Conservation (phyloP, 345 rosid genomes). For the Eucalyptus tenuipes region DNA sequence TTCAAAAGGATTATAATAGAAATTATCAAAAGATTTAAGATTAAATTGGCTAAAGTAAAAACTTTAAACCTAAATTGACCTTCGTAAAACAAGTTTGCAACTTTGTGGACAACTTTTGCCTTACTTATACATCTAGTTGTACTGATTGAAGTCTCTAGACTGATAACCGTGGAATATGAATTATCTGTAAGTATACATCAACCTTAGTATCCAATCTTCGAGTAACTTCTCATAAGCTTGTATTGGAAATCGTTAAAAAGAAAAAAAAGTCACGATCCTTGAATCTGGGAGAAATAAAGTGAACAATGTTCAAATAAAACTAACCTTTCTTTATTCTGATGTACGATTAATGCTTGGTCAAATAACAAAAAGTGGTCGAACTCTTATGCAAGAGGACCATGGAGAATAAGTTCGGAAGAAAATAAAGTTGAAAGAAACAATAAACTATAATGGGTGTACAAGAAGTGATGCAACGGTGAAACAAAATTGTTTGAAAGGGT, state of each 20-base stretch:
- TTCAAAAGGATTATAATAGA: not conserved
- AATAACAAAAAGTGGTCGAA: not conserved
- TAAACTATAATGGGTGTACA: not conserved
- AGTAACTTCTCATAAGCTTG: not conserved
- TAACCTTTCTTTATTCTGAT: not conserved
- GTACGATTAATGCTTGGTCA: not conserved
- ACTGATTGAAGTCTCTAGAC: not conserved
- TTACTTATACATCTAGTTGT: not conserved
- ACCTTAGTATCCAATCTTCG: not conserved
- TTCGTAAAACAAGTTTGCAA: not conserved
- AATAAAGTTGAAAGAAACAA: not conserved
- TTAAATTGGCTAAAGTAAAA: not conserved
- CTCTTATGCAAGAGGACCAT: not conserved
- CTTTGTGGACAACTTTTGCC: not conserved
- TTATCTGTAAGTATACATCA: not conserved
- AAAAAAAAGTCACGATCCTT: not conserved
- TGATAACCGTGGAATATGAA: not conserved
- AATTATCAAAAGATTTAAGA: not conserved
- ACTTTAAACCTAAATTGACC: not conserved
- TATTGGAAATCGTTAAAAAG: not conserved
- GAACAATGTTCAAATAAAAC: not conserved
- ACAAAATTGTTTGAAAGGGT: not conserved
- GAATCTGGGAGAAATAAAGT: not conserved
- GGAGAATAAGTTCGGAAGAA: not conserved
- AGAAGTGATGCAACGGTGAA: not conserved